A percentile compares a stretch with the other conserved stretches of the same genome.
Conservation (phyloP, 768 basidiomycete genomes). For the Tricholoma terreum region DNA sequence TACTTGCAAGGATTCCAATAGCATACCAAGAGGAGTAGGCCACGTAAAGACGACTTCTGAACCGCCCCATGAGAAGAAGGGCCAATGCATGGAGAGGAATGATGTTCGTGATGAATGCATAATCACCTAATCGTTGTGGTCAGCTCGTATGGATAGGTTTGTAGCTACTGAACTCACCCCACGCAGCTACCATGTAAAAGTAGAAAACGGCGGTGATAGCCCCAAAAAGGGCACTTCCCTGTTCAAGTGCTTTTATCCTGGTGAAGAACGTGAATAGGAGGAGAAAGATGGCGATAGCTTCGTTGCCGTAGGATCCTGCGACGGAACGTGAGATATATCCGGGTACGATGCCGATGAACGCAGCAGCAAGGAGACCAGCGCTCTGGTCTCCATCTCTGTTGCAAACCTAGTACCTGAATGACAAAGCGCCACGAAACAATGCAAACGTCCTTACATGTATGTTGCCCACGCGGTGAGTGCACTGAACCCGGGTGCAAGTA, state of each 20-base stretch:
- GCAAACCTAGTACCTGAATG: conserved; percentile 66
- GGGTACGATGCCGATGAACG: conserved; percentile 97
- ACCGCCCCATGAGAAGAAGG: conserved; percentile 94
- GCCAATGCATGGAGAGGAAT: conserved; percentile 95
- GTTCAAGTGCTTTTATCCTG: conserved; percentile 96
- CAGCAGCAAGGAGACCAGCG: conserved; percentile 94
- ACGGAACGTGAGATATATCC: conserved; percentile 99
- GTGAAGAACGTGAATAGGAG: conserved; percentile 98
- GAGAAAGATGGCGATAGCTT: conserved; percentile 99
- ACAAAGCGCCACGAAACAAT: neutral
- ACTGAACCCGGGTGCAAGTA: conserved; percentile 95
- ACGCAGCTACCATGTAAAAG: conserved; percentile 99
- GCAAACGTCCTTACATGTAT: conserved; percentile 65
- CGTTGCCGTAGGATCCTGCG: conserved; percentile 98
- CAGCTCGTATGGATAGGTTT: neutral
- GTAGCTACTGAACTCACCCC: conserved; percentile 59
- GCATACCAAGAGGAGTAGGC: conserved; percentile 98
- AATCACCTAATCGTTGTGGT: conserved; percentile 61
- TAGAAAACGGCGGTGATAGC: conserved; percentile 93
- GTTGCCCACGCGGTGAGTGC: conserved; percentile 96
- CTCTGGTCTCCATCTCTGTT: conserved; percentile 91
- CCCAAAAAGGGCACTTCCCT: conserved; percentile 89
- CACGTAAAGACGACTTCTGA: conserved; percentile 86
- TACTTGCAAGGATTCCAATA: conserved; percentile 93
- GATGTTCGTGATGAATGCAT: conserved; percentile 99